phyloP scores from a whole-genome alignment of 2,329 filamentous ascomycete species.

The Monosporascus cannonballus region DNA sequence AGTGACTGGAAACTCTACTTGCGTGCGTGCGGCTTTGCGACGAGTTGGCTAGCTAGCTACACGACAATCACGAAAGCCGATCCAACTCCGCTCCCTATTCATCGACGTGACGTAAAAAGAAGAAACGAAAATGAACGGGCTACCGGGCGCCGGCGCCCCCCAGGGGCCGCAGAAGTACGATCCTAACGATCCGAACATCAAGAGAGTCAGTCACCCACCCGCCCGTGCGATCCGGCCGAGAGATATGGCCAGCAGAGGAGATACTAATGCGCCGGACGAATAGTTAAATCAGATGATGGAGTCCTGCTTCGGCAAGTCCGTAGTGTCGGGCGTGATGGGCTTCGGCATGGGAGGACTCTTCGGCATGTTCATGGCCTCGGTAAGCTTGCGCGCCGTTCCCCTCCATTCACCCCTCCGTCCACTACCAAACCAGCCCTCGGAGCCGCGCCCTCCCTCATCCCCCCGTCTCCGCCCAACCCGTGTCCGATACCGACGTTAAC shows the following conservation, averaged over 20 bases:
- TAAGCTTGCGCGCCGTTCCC: conserved; percentile 39
- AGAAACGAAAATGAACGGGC: conserved; percentile 18
- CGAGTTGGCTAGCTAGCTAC: no score
- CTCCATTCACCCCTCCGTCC: background rate
- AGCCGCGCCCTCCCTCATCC: background rate
- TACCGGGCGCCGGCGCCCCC: conserved; percentile 19
- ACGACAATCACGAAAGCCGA: background rate
- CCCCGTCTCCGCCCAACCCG: background rate
- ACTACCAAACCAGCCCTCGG: background rate
- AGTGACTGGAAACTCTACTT: no score
- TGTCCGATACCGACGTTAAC: background rate
- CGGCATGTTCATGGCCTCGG: conserved; percentile 95
- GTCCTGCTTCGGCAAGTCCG: conserved; percentile 83
- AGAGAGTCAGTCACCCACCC: conserved; percentile 33
- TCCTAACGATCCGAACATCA: conserved; percentile 46
- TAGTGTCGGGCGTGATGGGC: conserved; percentile 85
- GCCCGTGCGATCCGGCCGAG: background rate
- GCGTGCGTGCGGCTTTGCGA: no score
- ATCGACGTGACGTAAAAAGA: background rate
- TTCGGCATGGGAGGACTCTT: conserved; percentile 92
- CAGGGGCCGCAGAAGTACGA: conserved; percentile 15
- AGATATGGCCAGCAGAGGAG: background rate
- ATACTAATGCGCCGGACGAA: conserved; percentile 4
- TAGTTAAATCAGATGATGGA: conserved; percentile 85
- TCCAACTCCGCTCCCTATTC: no score